Conservation (phyloP, 2,329 filamentous ascomycete genomes). For the Neofusicoccum sp. region DNA sequence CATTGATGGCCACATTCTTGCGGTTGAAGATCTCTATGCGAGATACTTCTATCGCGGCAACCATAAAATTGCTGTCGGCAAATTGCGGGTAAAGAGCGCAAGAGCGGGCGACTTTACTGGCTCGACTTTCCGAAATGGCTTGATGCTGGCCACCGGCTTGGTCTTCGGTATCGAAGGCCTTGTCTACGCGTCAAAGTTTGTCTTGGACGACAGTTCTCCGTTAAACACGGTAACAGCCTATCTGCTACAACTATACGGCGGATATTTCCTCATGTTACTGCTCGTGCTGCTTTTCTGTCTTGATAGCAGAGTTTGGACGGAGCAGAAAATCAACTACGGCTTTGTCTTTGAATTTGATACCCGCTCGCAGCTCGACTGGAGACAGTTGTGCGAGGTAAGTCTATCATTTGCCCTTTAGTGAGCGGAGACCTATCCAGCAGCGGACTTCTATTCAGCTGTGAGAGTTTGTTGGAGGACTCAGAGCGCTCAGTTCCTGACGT, state of each 20-base stretch:
- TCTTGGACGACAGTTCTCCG: conserved; percentile 25
- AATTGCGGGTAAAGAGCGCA: conserved; percentile 71
- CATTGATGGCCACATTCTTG: conserved; percentile 74
- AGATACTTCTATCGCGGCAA: conserved; percentile 93
- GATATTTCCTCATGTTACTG: conserved; percentile 81
- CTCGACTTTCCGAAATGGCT: conserved; percentile 58
- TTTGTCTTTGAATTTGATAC: conserved; percentile 97
- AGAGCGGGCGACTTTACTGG: conserved; percentile 59
- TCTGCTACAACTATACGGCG: conserved; percentile 76
- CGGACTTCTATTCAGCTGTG: too few relatives aligned
- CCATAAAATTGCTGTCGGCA: conserved; percentile 84
- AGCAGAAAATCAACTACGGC: conserved; percentile 86
- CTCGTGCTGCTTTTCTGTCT: conserved; percentile 82
- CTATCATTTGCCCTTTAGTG: too few relatives aligned
- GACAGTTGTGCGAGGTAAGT: conserved; percentile 70
- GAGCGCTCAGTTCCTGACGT: too few relatives aligned
- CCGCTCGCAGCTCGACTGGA: conserved; percentile 83
- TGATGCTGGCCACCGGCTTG: conserved; percentile 41
- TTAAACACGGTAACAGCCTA: conserved; percentile 40
- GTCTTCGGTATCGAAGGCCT: conserved; percentile 46
- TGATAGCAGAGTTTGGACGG: conserved; percentile 78
- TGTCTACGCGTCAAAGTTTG: conserved; percentile 36
- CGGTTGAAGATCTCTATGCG: conserved; percentile 87
- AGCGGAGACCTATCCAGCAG: not conserved
- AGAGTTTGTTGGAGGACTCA: too few relatives aligned